Percentiles rank a stretch among this genome's conserved stretches.
These are phyloP conservation scores for Xylariaceae sp. DNA, from an alignment of 2,329 filamentous ascomycete genomes.

Conservation along the genomic window DNA sequence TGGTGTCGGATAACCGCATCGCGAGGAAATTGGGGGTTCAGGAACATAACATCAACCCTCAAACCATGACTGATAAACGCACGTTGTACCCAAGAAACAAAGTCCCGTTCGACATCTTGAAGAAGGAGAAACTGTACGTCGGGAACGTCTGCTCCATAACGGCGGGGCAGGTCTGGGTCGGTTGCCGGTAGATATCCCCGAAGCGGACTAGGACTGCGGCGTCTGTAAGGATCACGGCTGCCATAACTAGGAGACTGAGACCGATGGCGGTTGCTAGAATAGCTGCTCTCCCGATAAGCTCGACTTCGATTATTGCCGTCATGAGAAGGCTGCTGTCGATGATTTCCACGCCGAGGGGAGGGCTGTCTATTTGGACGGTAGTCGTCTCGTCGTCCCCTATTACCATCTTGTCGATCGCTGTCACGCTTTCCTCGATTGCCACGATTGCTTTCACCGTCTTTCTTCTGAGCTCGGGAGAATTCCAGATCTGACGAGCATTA, in stretches of 20 bases:
- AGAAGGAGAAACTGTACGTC: conserved; percentile 89
- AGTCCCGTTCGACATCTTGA: conserved; percentile 78
- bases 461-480: conserved; percentile 86
- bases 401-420: conserved; percentile 47
- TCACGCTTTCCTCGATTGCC: conserved; percentile 54
- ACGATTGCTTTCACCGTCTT: conserved; percentile 73
- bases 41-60: conserved; percentile 78
- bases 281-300: conserved; percentile 46
- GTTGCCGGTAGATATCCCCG: conserved; percentile 55
- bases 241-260: conserved; percentile 70
- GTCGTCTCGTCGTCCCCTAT: conserved; percentile 37
- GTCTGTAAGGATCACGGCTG: conserved; percentile 62
- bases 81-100: conserved; percentile 81
- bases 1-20: conserved; percentile 83
- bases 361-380: conserved; percentile 36
- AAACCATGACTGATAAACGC: conserved; percentile 76
- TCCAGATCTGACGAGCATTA: conserved; percentile 72
- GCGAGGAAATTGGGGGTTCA: conserved; percentile 78
- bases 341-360: conserved; percentile 39
- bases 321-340: conserved; percentile 46
- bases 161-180: conserved; percentile 74
- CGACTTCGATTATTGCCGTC: conserved; percentile 44
- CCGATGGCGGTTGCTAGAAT: conserved; percentile 60
- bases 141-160: conserved; percentile 77
- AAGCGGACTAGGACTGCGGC: conserved; percentile 74